Percentiles rank a stretch among this genome's conserved stretches.
Conservation (phyloP, 2,329 filamentous ascomycete genomes). For the Chaetomiaceae sp. region DNA sequence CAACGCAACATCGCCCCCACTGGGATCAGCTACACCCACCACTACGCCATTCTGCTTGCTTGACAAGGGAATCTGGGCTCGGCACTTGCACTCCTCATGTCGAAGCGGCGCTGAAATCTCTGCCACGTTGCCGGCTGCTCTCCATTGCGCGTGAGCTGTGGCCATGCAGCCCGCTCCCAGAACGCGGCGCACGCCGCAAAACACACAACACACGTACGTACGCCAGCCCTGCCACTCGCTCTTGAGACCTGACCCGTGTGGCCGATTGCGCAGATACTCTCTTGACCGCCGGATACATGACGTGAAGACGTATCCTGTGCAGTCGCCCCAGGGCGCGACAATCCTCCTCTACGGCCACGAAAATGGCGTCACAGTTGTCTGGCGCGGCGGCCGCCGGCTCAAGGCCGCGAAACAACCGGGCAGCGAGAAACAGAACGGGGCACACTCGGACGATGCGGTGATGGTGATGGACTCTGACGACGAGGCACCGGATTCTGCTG, state of each 20-base stretch:
- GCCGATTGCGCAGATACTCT: conserved; percentile 44
- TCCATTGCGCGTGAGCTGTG: neutral
- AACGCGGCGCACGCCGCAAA: conserved; percentile 25
- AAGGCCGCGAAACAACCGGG: conserved; percentile 38
- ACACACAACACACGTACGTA: conserved; percentile 24
- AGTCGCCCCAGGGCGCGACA: conserved; percentile 57
- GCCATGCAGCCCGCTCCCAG: conserved; percentile 21
- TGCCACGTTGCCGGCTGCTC: neutral
- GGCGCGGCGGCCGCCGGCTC: conserved; percentile 57
- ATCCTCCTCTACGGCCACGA: conserved; percentile 59
- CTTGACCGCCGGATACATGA: conserved; percentile 52
- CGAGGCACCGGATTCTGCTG: conserved; percentile 36
- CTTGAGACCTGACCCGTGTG: neutral
- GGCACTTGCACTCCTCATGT: too few relatives aligned
- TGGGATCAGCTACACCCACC: too few relatives aligned
- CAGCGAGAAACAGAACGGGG: conserved; percentile 46
- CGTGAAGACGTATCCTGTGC: conserved; percentile 55
- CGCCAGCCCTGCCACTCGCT: neutral
- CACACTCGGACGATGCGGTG: conserved; percentile 42
- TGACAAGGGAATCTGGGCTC: too few relatives aligned
- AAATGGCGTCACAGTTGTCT: conserved; percentile 54
- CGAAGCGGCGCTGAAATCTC: too few relatives aligned
- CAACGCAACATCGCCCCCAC: too few relatives aligned
- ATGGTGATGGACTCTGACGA: conserved; percentile 62
- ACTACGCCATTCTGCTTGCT: too few relatives aligned